phyloP scores from a whole-genome alignment of 2,329 filamentous ascomycete genomes.

The Sarocladiaceae sp. region DNA sequence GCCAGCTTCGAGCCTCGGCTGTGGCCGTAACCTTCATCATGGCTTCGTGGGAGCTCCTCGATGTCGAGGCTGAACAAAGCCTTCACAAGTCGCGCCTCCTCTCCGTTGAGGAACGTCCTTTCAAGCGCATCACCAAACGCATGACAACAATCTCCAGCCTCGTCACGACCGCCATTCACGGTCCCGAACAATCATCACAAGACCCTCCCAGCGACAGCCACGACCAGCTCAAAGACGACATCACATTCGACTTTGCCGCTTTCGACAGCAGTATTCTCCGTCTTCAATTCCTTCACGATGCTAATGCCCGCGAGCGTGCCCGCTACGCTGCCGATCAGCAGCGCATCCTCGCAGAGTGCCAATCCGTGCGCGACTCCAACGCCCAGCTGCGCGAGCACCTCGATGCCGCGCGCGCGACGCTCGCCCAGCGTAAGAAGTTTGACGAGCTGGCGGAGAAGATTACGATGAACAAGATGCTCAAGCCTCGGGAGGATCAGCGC shows the following conservation, averaged over 20 bases:
- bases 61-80: conserved; percentile 71
- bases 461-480: conserved; percentile 70
- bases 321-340: conserved; percentile 77
- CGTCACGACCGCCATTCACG: conserved; percentile 28
- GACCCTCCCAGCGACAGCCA: conserved; percentile 32
- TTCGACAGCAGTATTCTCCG: conserved; percentile 83
- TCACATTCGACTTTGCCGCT: conserved; percentile 80
- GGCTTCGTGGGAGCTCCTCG: conserved; percentile 59
- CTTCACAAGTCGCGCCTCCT: conserved; percentile 84
- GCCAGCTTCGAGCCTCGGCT: too few species aligned
- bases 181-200: conserved; percentile 10
- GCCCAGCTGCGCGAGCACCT: conserved; percentile 65
- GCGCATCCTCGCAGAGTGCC: conserved; percentile 71
- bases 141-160: conserved; percentile 64
- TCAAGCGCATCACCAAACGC: conserved; percentile 80
- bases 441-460: conserved; percentile 86
- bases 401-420: conserved; percentile 66
- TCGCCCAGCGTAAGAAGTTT: conserved; percentile 76
- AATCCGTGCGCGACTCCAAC: conserved; percentile 71
- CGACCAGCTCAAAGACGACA: conserved; percentile 71
- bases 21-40: conserved; percentile 20
- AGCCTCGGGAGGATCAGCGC: conserved; percentile 77
- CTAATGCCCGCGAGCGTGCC: conserved; percentile 76
- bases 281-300: conserved; percentile 78
- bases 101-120: conserved; percentile 86